phyloP scores from a whole-genome alignment of 192 early-diverging fungal species.

The Diversispora eburnea region DNA sequence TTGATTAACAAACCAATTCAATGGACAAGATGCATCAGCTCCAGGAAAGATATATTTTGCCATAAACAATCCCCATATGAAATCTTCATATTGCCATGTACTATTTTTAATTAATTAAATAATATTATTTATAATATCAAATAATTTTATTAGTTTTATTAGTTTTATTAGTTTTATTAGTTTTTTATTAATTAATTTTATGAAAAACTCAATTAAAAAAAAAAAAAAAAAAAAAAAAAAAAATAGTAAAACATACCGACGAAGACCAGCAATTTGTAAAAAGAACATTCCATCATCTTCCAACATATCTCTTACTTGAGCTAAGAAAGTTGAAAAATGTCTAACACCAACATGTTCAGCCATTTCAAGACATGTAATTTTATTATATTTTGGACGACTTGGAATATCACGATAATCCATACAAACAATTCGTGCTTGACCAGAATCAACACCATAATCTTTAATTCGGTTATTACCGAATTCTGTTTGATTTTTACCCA shows the following conservation, averaged over 20 bases:
- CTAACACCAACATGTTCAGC: constrained; percentile 98
- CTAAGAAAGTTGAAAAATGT: constrained; percentile 85
- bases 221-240: background rate
- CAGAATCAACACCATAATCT: constrained; percentile 70
- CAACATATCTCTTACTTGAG: constrained; percentile 89
- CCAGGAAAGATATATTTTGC: constrained; percentile 99
- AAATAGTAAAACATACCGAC: constrained; percentile 38
- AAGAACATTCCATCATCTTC: constrained; percentile 98
- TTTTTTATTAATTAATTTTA: too few species aligned
- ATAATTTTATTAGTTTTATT: background rate
- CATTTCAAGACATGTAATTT: constrained; percentile 98
- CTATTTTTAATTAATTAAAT: constrained; percentile 6
- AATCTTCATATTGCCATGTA: constrained; percentile 61
- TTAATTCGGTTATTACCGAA: constrained; percentile 83
- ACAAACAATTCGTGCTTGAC: constrained; percentile 77
- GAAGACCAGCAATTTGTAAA: constrained; percentile 96
- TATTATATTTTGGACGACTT: constrained; percentile 80
- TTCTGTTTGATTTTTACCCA: constrained; percentile 87
- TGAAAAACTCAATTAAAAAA: background rate
- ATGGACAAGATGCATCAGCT: constrained; percentile 93
- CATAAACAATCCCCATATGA: constrained; percentile 93
- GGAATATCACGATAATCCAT: constrained; percentile 99
- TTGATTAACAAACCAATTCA: constrained; percentile 94
- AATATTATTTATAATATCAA: background rate
- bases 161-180: background rate